A percentile compares a stretch with the other conserved stretches of the same genome.
phyloP scores from a whole-genome alignment of 1,284 basidiomycete genomes.

The Prillingera fragicola region DNA sequence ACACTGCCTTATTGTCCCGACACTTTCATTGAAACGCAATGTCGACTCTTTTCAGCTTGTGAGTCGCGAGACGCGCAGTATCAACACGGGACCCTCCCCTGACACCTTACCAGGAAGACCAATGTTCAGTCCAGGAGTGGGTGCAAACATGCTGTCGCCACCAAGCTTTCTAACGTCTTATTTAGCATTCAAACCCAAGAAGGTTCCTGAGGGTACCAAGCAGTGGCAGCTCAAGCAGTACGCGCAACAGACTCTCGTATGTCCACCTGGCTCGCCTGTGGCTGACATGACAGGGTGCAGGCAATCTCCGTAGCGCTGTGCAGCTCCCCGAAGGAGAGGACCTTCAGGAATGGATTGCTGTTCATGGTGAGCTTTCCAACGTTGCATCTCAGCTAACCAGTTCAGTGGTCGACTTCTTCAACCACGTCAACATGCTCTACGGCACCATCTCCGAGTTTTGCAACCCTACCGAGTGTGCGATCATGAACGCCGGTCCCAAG shows the following conservation, averaged over 20 bases:
- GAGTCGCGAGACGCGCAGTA: slow-evolving; percentile 7
- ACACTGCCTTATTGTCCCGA: too few relatives aligned
- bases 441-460: slow-evolving; percentile 96
- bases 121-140: slow-evolving; percentile 41
- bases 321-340: slow-evolving; percentile 92
- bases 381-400: too few relatives aligned
- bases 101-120: slow-evolving; percentile 29
- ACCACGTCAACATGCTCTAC: slow-evolving; percentile 92
- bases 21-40: slow-evolving; percentile 12
- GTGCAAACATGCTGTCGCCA: slow-evolving; percentile 6
- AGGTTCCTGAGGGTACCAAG: slow-evolving; percentile 91
- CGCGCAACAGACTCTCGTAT: slow-evolving; percentile 88
- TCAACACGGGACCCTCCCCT: slow-evolving; percentile 6
- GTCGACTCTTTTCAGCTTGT: slow-evolving; percentile 43
- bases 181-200: slow-evolving; percentile 92
- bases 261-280: background rate
- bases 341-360: slow-evolving; percentile 90
- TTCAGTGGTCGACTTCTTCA: slow-evolving; percentile 89
- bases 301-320: slow-evolving; percentile 83
- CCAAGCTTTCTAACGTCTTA: slow-evolving; percentile 1
- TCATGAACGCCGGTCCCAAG: slow-evolving; percentile 98
- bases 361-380: slow-evolving; percentile 85
- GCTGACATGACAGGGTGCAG: slow-evolving; percentile 65
- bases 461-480: slow-evolving; percentile 90
- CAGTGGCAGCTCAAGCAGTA: slow-evolving; percentile 96